Conservation (phyloP, 305 asterid genomes). For the Plantago coronopus region DNA sequence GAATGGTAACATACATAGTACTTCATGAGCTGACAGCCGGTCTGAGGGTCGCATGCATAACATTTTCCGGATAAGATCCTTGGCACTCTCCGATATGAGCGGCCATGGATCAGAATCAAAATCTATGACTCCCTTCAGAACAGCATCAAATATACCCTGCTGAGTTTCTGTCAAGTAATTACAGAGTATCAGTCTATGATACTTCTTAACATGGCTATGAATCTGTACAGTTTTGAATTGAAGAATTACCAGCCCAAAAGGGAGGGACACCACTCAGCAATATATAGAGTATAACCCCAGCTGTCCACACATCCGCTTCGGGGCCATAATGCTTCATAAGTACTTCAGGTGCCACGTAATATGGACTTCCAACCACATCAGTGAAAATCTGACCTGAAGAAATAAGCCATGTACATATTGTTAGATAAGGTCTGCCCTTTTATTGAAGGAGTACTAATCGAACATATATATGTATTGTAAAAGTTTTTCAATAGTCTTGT, state of each 20-base stretch:
- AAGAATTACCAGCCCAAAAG: constrained; percentile 85
- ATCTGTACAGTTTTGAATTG: constrained; percentile 2
- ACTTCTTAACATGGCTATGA: background rate
- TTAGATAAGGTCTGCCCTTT: too few species aligned
- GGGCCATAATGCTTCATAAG: constrained; percentile 87
- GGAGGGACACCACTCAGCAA: constrained; percentile 92
- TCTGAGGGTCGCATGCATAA: constrained; percentile 79
- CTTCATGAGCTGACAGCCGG: constrained; percentile 78
- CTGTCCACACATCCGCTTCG: constrained; percentile 90
- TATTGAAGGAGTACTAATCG: too few species aligned
- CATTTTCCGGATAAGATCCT: constrained; percentile 79
- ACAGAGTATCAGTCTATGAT: constrained; percentile 25
- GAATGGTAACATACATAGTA: constrained; percentile 48
- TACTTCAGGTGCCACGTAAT: constrained; percentile 92
- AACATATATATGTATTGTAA: too few species aligned
- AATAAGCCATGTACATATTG: constrained; percentile 13
- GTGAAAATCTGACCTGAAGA: constrained; percentile 73
- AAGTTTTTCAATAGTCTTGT: too few species aligned
- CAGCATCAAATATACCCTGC: constrained; percentile 92
- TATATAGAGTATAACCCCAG: constrained; percentile 82
- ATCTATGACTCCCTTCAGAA: constrained; percentile 74
- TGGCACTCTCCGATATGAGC: constrained; percentile 72
- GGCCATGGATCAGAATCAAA: constrained; percentile 90
- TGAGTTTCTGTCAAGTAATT: constrained; percentile 63
- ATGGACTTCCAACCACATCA: constrained; percentile 95